phyloP scores from a whole-genome alignment of 1,284 basidiomycete genomes.

The Takashimella tepidaria region DNA sequence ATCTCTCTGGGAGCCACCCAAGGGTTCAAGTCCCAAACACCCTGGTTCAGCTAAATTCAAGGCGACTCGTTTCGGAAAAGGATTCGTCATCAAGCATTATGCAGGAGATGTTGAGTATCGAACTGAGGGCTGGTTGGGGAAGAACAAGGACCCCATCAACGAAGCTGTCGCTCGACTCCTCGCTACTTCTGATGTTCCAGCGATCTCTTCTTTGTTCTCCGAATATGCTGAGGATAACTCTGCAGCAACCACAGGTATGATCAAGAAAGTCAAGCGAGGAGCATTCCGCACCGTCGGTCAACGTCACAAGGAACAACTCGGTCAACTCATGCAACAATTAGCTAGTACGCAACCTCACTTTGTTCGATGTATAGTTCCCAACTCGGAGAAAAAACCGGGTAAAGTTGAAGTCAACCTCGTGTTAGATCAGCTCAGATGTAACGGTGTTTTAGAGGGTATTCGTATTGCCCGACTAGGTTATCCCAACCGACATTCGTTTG shows the following conservation, averaged over 20 bases:
- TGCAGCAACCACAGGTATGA: slow-evolving; percentile 39
- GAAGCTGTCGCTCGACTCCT: slow-evolving; percentile 91
- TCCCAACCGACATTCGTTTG: slow-evolving; percentile 92
- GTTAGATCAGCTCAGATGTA: slow-evolving; percentile 93
- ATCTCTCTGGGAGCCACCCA: slow-evolving; percentile 39
- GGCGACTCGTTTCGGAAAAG: slow-evolving; percentile 82
- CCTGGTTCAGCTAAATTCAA: slow-evolving; percentile 78
- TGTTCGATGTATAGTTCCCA: slow-evolving; percentile 97
- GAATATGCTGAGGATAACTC: slow-evolving; percentile 65
- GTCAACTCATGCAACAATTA: slow-evolving; percentile 86
- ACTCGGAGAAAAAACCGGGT: slow-evolving; percentile 84
- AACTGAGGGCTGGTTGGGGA: slow-evolving; percentile 95
- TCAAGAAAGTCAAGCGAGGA: slow-evolving; percentile 86
- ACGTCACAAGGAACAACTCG: slow-evolving; percentile 92
- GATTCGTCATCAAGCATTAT: slow-evolving; percentile 95
- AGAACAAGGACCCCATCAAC: slow-evolving; percentile 99
- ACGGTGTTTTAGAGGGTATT: slow-evolving; percentile 98
- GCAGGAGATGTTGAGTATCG: slow-evolving; percentile 95
- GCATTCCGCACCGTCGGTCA: slow-evolving; percentile 96
- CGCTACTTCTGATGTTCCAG: slow-evolving; percentile 73
- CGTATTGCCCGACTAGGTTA: slow-evolving; percentile 96
- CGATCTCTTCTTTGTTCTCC: slow-evolving; percentile 75
- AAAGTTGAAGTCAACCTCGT: slow-evolving; percentile 91
- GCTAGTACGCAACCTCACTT: slow-evolving; percentile 96
- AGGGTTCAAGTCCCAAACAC: slow-evolving; percentile 48